Evolutionary conservation across 108 stramenopile species (phyloP), one percentile per base, ranked within the genome.

Genomic region (Fragilaria radians): DNA sequence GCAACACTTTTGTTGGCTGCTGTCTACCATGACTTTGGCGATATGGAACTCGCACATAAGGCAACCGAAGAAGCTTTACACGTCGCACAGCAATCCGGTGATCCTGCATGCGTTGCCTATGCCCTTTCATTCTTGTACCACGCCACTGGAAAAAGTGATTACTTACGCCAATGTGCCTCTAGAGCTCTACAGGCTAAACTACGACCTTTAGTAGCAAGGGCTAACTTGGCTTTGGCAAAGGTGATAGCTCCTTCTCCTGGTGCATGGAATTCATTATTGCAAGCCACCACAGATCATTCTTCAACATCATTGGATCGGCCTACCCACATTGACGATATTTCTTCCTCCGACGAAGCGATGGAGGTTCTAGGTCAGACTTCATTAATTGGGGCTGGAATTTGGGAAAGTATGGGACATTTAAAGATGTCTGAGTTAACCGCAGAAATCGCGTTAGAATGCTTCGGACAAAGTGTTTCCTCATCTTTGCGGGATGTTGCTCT

Each of bases 71-170:
- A 97, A 68, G 90, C 94, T 5, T 81, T 97, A 5, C 65, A 91
- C n/a, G 93, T 97, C 19, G 96, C 93, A 26, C 96, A 97, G 60
- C 92, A 94, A 66, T 76, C 81, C 48, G 81, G 83, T 32, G 93
- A 95, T 73, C 9, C 68, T 28, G 81, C 82, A 25, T 90, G 87
- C 65, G 89, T 94, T 4, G 79, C 81, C 26, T 89, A 82, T 73
- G 87, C 89, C 21, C 65, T 85, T 26, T 83, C 78, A 14, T 89
- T 86, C 85, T 64, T 86, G 55, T 74, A 70, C 31, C 49, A 60
- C 69, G 24, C 32, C 48, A 36, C 26, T 65, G 63, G 36, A 22
- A 2, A 14, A 47, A 26, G 52, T 4, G 4, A 21, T 5, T 4
- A 11, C 5, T 14, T 42, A 14, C 36, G 14, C 11, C 36, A 14